Base-by-base conservation (phyloP, 2,329 filamentous ascomycete species). In the Aotearoamyces nothofagi region DNA sequence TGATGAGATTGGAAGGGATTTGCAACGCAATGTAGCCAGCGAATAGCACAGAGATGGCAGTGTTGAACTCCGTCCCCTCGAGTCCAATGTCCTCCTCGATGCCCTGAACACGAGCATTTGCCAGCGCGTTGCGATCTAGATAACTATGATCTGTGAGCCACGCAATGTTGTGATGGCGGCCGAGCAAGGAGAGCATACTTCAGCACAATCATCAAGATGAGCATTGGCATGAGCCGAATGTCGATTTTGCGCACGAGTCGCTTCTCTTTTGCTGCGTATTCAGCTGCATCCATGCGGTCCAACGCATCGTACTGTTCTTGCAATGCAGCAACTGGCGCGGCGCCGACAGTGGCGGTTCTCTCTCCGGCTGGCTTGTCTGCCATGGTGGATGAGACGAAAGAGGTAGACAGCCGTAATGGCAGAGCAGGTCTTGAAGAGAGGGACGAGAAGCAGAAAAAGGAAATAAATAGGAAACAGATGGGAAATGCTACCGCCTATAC, bases 1-100 rank as follows among this genome's bases (percentile, higher is more conserved):
- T 43, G 9, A 66, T 47, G 11, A 68, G 51, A 32, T 66, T 65
- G 28, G 54, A 58, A 0, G 60, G 60, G 9, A 64, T 53, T 33
- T 64, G 52, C 3, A 59, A 58, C 17, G 64, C 53, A 0, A 65
- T 56, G 33, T 68, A 67, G 6, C 63, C 63, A 3, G 61, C 55
- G 0, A 37, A 41, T 2, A 42, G 30, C 8, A 39, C 31, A 3
- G 31, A 37, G 11, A 42, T 35, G 2, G 24, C 29, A 3, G 32
- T 43, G n/a, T 35, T 38, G 24, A 66, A 20, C 52, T 50, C n/a
- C 56, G 54, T 3, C 49, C 47, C 53, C 42, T 42, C 53, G 40
- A 4, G 54, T 50, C 33, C 55, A 5, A 43, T 12, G 13, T 39
- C 35, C 10, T 38, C 32, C n/a, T 39, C 36, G 15, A 44, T 25